Base-by-base conservation (phyloP, 345 rosid species). In the Bretschneidera sinensis region DNA sequence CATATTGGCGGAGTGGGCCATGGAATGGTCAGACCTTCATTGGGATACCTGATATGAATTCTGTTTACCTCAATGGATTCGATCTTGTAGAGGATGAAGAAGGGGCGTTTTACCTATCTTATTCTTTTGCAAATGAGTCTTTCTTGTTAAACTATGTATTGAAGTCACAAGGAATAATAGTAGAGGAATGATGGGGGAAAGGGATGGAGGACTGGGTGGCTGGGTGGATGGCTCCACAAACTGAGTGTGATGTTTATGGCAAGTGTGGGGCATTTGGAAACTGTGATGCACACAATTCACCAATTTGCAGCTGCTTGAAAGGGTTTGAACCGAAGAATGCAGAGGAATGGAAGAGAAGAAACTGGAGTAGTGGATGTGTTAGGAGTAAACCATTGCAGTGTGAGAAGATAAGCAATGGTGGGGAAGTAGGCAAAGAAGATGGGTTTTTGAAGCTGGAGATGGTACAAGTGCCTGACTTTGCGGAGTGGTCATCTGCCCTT, bases 1-100 rank as follows among this genome's bases (percentile, higher is more conserved):
- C 78, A 0, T 43, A 48, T 5, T 83, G 84, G 89, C 74, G 84
- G 17, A 75, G 79, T 20, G 88, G 86, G 16, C 86, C 86, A 0
- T 87, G 92, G 95, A 78, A 77, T 55, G 78, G 84, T 67, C 75
- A 63, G 62, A 20, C 21, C n/a, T 76, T 80, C 49, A 48, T 64
- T 16, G 87, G 85, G 51, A 0, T 74, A 24, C 64, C 69, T 21
- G 45, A 17, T 4, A 65, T 68, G 76, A 34, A n/a, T 9, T 63
- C 84, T 2, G 69, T 24, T 57, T 60, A 63, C 65, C 53, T 79
- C 62, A 33, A 59, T 49, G 80, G 82, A 62, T 51, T 68, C 50
- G 50, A 15, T 18, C 11, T 80, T 15, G 53, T 2, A 18, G 43
- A 51, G 31, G 78, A 73, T 28, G 48, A 49, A 4, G 59, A 64